phyloP scores from a whole-genome alignment of 2,329 filamentous ascomycete species.

The Macrophomina phaseolina region DNA sequence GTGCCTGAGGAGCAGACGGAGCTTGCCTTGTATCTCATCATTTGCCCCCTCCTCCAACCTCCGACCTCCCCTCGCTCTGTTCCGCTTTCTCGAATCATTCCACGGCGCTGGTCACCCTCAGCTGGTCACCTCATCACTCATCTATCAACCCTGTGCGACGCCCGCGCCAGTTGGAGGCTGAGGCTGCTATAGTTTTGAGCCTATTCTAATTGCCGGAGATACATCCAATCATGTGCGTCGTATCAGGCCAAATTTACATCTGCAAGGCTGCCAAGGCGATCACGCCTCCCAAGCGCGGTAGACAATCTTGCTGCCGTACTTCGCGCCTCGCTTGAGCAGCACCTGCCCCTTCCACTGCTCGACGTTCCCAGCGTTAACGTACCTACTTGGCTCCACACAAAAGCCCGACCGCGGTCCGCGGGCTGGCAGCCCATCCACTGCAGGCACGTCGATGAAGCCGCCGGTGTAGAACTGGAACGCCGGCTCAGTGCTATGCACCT shows the following conservation, averaged over 20 bases:
- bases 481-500: constrained; percentile 89
- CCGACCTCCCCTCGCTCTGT: neutral
- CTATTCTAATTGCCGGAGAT: constrained; percentile 18
- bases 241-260: neutral
- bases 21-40: neutral
- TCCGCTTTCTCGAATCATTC: constrained; percentile 2
- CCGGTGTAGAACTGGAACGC: constrained; percentile 98
- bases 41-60: neutral
- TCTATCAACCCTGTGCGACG: neutral
- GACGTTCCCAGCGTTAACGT: constrained; percentile 85
- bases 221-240: constrained; percentile 12
- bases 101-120: neutral
- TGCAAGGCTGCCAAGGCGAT: constrained; percentile 7
- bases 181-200: constrained; percentile 16
- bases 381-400: constrained; percentile 90
- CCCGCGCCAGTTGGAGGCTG: constrained; percentile 16
- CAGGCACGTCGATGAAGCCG: constrained; percentile 79
- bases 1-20: neutral
- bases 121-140: neutral
- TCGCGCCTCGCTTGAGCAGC: constrained; percentile 81
- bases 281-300: constrained; percentile 80
- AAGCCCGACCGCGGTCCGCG: constrained; percentile 76
- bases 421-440: constrained; percentile 62
- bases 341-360: constrained; percentile 80
- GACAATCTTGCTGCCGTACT: constrained; percentile 79